Evolutionary conservation across 2,329 filamentous ascomycete species (phyloP).

Genomic region (Calonectria pseudoreteaudii): DNA sequence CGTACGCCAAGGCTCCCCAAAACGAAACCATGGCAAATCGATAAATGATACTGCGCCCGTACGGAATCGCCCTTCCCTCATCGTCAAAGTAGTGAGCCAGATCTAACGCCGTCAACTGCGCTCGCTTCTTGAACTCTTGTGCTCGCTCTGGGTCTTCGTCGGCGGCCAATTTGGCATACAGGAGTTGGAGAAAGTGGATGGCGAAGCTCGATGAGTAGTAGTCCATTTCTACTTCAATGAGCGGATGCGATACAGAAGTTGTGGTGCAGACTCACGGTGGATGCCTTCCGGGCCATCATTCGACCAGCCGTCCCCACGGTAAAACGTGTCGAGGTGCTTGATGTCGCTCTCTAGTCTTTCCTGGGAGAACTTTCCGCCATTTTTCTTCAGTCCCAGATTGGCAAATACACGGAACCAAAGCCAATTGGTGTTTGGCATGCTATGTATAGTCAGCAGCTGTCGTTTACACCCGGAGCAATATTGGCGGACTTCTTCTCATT

Average conservation of each 20-base stretch:
- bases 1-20: constrained; percentile 83
- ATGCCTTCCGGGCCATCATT: constrained; percentile 84
- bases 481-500: constrained; percentile 76
- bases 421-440: constrained; percentile 78
- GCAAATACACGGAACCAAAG: constrained; percentile 89
- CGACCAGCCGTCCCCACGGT: constrained; percentile 85
- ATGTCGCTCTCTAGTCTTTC: constrained; percentile 80
- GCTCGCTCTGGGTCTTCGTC: constrained; percentile 75
- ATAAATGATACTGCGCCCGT: constrained; percentile 82
- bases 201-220: constrained; percentile 88
- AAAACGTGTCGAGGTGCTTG: constrained; percentile 82
- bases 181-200: constrained; percentile 82
- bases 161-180: constrained; percentile 79
- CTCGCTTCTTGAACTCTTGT: constrained; percentile 76
- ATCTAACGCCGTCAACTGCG: constrained; percentile 74
- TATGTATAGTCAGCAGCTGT: constrained; percentile 48
- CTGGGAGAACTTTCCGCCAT: constrained; percentile 77
- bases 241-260: not conserved
- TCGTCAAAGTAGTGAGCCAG: constrained; percentile 82
- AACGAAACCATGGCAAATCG: constrained; percentile 89
- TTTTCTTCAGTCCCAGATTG: constrained; percentile 81
- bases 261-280: constrained; percentile 61
- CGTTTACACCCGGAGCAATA: no score
- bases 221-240: constrained; percentile 73
- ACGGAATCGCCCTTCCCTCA: constrained; percentile 78